Percentiles rank a stretch among this genome's conserved stretches.
These are phyloP conservation scores for Penicillium steckii DNA, from an alignment of 495 filamentous ascomycete genomes.

Conservation along the genomic window DNA sequence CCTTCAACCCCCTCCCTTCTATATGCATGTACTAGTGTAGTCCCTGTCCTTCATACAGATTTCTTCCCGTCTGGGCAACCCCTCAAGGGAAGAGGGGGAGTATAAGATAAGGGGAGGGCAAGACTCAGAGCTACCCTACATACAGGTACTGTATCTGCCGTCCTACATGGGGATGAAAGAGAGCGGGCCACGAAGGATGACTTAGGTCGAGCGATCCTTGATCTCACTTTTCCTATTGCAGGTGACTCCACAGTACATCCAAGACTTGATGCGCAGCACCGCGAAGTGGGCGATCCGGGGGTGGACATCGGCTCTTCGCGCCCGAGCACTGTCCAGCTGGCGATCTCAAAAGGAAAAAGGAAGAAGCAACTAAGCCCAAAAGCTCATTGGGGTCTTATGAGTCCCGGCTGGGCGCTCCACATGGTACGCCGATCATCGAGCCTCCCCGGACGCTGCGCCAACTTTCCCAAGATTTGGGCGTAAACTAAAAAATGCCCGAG, in stretches of 20 bases:
- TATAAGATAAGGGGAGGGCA: background rate
- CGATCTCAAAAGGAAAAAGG: constrained; percentile 1
- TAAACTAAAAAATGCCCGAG: constrained; percentile 7
- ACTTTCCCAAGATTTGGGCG: background rate
- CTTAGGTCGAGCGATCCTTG: constrained; percentile 1
- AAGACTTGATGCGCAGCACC: background rate
- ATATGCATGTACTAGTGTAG: too few relatives aligned
- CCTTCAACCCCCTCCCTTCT: background rate
- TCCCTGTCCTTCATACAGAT: too few relatives aligned
- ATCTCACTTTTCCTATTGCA: background rate
- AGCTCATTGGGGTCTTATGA: constrained; percentile 8
- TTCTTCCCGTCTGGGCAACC: background rate
- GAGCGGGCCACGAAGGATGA: too few relatives aligned
- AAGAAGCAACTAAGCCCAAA: background rate
- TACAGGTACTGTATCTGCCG: background rate
- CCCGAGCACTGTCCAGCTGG: constrained; percentile 12
- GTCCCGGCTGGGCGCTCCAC: constrained; percentile 9
- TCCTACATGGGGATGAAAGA: background rate
- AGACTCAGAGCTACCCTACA: background rate
- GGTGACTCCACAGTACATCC: background rate
- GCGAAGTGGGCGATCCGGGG: background rate
- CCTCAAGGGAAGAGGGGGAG: background rate
- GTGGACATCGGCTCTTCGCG: constrained; percentile 3
- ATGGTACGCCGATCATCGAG: constrained; percentile 17
- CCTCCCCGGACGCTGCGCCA: constrained; percentile 12